Evolutionary conservation across 306 rosid species (phyloP), one percentile per base, ranked within the genome.

Genomic region (Sicyos edulis): DNA sequence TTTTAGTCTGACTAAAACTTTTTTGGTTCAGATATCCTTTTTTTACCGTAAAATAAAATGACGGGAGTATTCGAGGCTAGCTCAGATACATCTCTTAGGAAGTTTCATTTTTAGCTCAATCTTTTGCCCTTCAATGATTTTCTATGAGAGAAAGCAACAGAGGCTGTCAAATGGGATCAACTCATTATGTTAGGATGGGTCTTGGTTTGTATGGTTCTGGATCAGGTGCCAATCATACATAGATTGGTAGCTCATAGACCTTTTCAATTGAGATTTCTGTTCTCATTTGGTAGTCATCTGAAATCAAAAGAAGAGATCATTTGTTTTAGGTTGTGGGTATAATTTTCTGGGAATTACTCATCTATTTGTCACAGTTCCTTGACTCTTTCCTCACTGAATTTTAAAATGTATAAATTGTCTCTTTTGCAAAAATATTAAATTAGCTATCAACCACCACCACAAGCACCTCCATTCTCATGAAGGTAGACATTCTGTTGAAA

Each of bases 401-500:
- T n/a, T 44, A 66, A 12, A 66, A 45, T 66, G 17, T 13, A 20
- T 45, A 15, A 4, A 19, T 45, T 19, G 0, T 42, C 11, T 17
- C 6, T 21, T 67, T 45, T 67, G 57, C n/a, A 67, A 45, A 34
- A 47, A 7, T 67, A 22, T 22, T 21, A 67, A 21, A 12, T 49
- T 47, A 21, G 14, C 44, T 14, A 21, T 24, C 56, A 47, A 45
- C 14, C 1, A 21, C 72, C 22, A 47, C 21, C 44, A 14, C 20
- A 7, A 49, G 21, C 72, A 68, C 8, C 20, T 45, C 12, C 56
- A 68, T 56, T 45, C 44, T 49, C 4, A 47, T 14, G 7, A 47
- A 68, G 66, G 37, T 22, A 22, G 72, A 49, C 72, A 21, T 21
- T 67, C 42, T 21, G 34, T 67, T 47, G 55, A 67, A 67, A 67